These are phyloP conservation scores for Arabidopsis suecica DNA, from an alignment of 345 rosid species.

Conservation along the genomic window DNA sequence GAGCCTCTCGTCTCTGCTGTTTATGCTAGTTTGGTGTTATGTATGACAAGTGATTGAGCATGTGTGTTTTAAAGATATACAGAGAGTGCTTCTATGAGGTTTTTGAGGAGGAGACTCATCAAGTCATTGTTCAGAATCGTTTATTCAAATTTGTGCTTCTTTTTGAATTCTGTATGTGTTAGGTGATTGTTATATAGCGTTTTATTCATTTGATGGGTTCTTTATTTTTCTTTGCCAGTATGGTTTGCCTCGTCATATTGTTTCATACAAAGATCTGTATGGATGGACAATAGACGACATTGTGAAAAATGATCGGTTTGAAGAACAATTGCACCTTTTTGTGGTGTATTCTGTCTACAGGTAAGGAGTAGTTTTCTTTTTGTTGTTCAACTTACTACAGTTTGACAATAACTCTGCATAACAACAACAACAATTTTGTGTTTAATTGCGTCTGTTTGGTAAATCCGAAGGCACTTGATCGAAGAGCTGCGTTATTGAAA, in stretches of 20 bases:
- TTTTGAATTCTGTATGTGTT: not conserved
- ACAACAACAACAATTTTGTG: not conserved
- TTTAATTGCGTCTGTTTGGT: constrained; percentile 6
- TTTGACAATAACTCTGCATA: not conserved
- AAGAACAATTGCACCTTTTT: constrained; percentile 96
- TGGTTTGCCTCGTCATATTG: constrained; percentile 82
- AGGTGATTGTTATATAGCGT: not conserved
- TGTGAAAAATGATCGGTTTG: constrained; percentile 88
- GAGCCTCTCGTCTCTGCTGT: no score
- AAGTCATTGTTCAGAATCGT: constrained; percentile 64
- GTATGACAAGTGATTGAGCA: not conserved
- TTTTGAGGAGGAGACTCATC: constrained; percentile 88
- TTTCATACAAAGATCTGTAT: constrained; percentile 94
- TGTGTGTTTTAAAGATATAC: constrained; percentile 64
- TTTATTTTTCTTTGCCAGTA: constrained; percentile 52
- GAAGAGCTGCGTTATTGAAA: constrained; percentile 85
- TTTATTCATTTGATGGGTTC: not conserved
- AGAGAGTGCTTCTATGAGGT: constrained; percentile 84
- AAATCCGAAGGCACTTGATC: constrained; percentile 80
- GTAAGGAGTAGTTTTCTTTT: constrained; percentile 36
- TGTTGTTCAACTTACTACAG: not conserved
- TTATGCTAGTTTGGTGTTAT: not conserved
- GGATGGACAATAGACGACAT: constrained; percentile 99
- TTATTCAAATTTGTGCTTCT: constrained; percentile 65
- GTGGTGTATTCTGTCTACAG: constrained; percentile 97